Percentiles rank a stretch among this genome's conserved stretches.
phyloP scores from a whole-genome alignment of 208 protist genomes.

The Endotrypanum monterogeii region DNA sequence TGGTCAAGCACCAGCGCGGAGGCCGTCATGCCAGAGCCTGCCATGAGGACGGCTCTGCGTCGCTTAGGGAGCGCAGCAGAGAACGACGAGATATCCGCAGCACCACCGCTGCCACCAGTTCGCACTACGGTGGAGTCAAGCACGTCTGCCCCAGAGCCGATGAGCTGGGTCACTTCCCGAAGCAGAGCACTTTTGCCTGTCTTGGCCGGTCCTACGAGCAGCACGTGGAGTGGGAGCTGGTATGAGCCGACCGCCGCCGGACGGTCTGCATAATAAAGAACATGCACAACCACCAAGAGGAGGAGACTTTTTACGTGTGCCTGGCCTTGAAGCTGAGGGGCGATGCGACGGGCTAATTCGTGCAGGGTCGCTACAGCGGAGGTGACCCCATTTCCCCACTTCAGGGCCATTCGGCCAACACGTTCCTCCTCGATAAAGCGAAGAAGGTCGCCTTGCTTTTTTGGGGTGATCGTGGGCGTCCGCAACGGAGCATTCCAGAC shows the following conservation, averaged over 20 bases:
- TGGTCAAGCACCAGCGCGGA: constrained; percentile 65
- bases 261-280: constrained; percentile 44
- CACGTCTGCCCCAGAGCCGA: constrained; percentile 40
- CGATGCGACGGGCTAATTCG: constrained; percentile 32
- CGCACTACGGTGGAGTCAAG: constrained; percentile 50
- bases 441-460: background rate
- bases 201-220: constrained; percentile 57
- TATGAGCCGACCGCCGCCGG: constrained; percentile 2
- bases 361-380: constrained; percentile 17
- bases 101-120: constrained; percentile 16
- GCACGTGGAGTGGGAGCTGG: constrained; percentile 48
- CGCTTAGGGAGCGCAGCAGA: constrained; percentile 33
- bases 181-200: constrained; percentile 67
- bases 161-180: constrained; percentile 34
- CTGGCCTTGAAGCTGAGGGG: constrained; percentile 61
- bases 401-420: background rate
- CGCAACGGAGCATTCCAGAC: background rate
- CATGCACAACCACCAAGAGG: constrained; percentile 54
- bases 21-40: constrained; percentile 36
- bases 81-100: constrained; percentile 25
- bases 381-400: constrained; percentile 4
- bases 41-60: constrained; percentile 42
- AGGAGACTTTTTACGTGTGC: constrained; percentile 49
- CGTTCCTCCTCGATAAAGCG: constrained; percentile 13
- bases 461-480: background rate